Evolutionary conservation across 306 rosid species (phyloP).

Genomic region (Ochetophila trinervis): DNA sequence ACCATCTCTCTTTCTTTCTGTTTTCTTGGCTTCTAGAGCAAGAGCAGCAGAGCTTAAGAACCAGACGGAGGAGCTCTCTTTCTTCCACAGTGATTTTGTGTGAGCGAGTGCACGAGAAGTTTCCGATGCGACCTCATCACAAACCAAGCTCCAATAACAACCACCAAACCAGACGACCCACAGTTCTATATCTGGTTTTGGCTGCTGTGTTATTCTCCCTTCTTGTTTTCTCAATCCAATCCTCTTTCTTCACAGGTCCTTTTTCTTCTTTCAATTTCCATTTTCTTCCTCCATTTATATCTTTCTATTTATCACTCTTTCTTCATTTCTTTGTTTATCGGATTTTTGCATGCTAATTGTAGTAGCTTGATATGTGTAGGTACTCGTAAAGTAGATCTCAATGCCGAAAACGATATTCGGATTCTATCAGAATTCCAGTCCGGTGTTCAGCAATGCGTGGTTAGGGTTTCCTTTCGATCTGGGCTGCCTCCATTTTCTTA

Average conservation of each 20-base stretch:
- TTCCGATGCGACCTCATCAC: constrained; percentile 51
- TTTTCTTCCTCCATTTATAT: background rate
- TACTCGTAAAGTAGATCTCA: constrained; percentile 43
- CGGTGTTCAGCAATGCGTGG: constrained; percentile 86
- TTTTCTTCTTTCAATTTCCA: background rate
- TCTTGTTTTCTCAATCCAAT: constrained; percentile 68
- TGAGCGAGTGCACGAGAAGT: too few species aligned
- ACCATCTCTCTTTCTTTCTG: too few species aligned
- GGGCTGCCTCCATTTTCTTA: background rate
- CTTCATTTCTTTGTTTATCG: background rate
- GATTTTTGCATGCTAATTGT: background rate
- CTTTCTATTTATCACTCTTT: background rate
- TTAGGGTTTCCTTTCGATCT: constrained; percentile 24
- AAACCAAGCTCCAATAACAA: constrained; percentile 28
- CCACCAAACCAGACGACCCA: constrained; percentile 38
- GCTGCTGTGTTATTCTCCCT: constrained; percentile 71
- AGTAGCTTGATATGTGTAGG: constrained; percentile 31
- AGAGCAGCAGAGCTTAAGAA: too few species aligned
- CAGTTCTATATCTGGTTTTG: constrained; percentile 59
- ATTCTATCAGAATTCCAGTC: constrained; percentile 62
- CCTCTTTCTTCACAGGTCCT: constrained; percentile 71
- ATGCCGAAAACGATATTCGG: constrained; percentile 34
- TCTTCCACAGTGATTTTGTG: too few species aligned
- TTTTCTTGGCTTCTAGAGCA: too few species aligned
- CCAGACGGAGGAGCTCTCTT: too few species aligned